These are phyloP conservation scores for Spizellomyces punctatus DNA, from an alignment of 192 early-diverging fungal genomes.

Conservation along the genomic window DNA sequence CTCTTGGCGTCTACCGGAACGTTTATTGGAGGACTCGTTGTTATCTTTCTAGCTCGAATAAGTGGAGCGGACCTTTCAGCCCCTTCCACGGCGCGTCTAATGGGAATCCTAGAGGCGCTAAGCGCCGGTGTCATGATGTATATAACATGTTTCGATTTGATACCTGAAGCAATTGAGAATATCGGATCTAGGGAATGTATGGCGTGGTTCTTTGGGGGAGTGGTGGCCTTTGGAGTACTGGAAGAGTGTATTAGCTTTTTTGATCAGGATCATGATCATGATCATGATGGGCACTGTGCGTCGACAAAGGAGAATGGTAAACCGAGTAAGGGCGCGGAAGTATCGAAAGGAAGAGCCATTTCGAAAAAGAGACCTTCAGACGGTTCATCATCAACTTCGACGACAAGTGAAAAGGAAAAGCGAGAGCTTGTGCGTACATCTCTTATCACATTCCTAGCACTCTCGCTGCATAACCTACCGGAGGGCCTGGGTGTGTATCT, in stretches of 20 bases:
- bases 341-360: constrained; percentile 10
- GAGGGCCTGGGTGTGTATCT: constrained; percentile 58
- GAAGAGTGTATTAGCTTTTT: constrained; percentile 41
- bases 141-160: constrained; percentile 58
- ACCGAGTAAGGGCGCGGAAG: background rate
- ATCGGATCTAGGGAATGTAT: constrained; percentile 45
- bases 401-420: constrained; percentile 27
- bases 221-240: constrained; percentile 46
- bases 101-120: constrained; percentile 52
- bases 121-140: constrained; percentile 54
- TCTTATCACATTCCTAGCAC: constrained; percentile 54
- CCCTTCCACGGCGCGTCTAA: constrained; percentile 39
- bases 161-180: constrained; percentile 48
- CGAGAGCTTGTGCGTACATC: constrained; percentile 45
- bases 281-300: constrained; percentile 1
- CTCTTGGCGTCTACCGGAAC: constrained; percentile 53
- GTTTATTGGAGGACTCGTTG: constrained; percentile 40
- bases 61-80: constrained; percentile 38
- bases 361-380: constrained; percentile 3
- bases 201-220: constrained; percentile 54
- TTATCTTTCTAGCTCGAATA: constrained; percentile 29
- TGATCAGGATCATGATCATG: constrained; percentile 40
- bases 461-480: constrained; percentile 54
- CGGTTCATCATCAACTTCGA: background rate
- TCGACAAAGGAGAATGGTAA: constrained; percentile 3